Evolutionary conservation across 495 filamentous ascomycete species (phyloP), one percentile per base, ranked within the genome.

Genomic region (Aspergillus haitiensis): DNA sequence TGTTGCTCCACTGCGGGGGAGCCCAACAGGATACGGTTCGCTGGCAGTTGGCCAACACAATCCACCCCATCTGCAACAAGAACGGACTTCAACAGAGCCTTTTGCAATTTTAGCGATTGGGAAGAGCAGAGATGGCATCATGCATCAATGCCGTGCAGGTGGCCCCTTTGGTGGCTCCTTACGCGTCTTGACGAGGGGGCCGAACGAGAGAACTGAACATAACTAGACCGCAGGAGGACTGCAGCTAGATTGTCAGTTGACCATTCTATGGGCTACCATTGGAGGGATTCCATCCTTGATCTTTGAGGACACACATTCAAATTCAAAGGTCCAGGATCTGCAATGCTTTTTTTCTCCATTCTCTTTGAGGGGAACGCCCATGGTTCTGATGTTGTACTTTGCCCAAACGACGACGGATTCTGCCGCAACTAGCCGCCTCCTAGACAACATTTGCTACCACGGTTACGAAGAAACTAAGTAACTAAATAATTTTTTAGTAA

Each of bases 1-100:
- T 65, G 62, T 63, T 67, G 47, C 61, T 67, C 64, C 72, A 75
- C 72, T 72, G 70, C 68, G 69, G 72, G 71, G 70, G 59, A 64
- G 64, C 64, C 64, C 64, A 67, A 60, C 48, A 55, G 13, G 31
- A 63, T 35, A 45, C 35, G 21, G 45, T 53, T 62, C 55, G 40
- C 52, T 57, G 55, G 55, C 60, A 63, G 45, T 47, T 59, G 36
- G 51, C 42, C 64, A 66, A 61, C 64, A 55, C 57, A 60, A 61
- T 54, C 56, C 59, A 54, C 57, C 53, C 47, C 58, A 56, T 58
- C 59, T 50, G 44, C 57, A 58, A 53, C 35, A 12, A 58, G 54
- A 35, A 36, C 15, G 15, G 21, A 27, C 21, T 27, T 27, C 21
- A 48, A 51, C 48, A 11, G 27, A 51, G 34, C 21, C 48, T 34